A percentile compares a stretch with the other conserved stretches of the same genome.
These are phyloP conservation scores for Populus hybrid DNA, from an alignment of 441 rosid genomes.

Conservation along the genomic window DNA sequence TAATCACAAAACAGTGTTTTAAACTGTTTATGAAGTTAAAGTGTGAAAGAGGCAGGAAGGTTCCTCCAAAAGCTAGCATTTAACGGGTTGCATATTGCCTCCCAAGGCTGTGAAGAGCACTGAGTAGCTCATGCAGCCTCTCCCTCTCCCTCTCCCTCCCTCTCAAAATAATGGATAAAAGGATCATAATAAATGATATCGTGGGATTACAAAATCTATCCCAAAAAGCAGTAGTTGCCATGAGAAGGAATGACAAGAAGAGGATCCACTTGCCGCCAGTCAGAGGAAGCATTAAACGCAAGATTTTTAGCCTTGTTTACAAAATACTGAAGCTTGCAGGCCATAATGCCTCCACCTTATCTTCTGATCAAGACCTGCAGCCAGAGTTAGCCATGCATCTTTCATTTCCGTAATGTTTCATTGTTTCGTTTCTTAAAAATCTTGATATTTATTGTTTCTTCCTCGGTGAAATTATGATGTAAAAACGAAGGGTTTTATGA, in stretches of 20 bases:
- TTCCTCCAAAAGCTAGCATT: slow-evolving; percentile 17
- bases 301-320: slow-evolving; percentile 25
- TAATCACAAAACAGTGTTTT: not conserved
- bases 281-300: slow-evolving; percentile 41
- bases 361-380: not conserved
- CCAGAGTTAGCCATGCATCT: not conserved
- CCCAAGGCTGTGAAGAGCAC: not conserved
- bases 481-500: not conserved
- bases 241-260: not conserved
- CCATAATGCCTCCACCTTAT: not conserved
- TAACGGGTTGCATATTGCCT: not conserved
- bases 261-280: slow-evolving; percentile 15
- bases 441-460: not conserved
- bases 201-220: slow-evolving; percentile 7
- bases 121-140: not conserved
- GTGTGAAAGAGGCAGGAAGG: slow-evolving; percentile 33
- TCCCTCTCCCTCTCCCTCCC: not conserved
- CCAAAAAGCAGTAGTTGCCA: not conserved
- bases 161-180: slow-evolving; percentile 2
- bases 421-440: not conserved
- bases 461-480: not conserved
- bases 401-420: not conserved
- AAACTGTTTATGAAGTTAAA: not conserved
- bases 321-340: slow-evolving; percentile 22
- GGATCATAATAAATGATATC: not conserved